These are phyloP conservation scores for Malus hybrid DNA, from an alignment of 331 rosid genomes.

Conservation along the genomic window DNA sequence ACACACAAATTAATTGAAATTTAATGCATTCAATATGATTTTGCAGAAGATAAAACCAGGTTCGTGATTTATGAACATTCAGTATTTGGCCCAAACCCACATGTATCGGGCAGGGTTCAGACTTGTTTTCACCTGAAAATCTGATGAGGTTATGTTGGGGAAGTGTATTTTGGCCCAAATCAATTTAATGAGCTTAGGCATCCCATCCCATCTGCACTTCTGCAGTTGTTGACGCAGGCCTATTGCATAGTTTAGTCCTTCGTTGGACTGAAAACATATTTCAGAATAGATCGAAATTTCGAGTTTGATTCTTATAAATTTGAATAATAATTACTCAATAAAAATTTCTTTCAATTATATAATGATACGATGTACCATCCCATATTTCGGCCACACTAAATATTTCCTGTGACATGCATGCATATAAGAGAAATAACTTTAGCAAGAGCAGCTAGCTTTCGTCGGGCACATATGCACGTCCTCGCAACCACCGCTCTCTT, in stretches of 20 bases:
- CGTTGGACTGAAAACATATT: background rate
- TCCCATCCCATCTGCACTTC: background rate
- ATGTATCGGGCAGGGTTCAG: background rate
- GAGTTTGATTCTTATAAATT: background rate
- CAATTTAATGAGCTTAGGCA: background rate
- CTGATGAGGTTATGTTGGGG: background rate
- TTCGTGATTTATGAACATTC: background rate
- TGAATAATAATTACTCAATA: too few relatives aligned
- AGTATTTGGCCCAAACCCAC: background rate
- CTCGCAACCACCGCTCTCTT: background rate
- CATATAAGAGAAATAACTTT: too few relatives aligned
- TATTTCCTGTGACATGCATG: background rate
- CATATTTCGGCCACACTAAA: too few relatives aligned
- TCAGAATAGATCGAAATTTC: too few relatives aligned
- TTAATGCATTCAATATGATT: too few relatives aligned
- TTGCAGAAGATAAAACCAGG: background rate
- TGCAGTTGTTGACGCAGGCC: background rate
- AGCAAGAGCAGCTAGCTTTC: background rate
- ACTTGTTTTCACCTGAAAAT: too few relatives aligned
- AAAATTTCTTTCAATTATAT: too few relatives aligned
- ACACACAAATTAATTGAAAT: too few relatives aligned
- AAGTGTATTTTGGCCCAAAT: background rate
- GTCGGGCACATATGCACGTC: background rate
- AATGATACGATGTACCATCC: fast-evolving
- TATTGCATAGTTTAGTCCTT: background rate